Evolutionary conservation across 768 basidiomycete genomes (phyloP).

Genomic region (Tricholoma terreum): DNA sequence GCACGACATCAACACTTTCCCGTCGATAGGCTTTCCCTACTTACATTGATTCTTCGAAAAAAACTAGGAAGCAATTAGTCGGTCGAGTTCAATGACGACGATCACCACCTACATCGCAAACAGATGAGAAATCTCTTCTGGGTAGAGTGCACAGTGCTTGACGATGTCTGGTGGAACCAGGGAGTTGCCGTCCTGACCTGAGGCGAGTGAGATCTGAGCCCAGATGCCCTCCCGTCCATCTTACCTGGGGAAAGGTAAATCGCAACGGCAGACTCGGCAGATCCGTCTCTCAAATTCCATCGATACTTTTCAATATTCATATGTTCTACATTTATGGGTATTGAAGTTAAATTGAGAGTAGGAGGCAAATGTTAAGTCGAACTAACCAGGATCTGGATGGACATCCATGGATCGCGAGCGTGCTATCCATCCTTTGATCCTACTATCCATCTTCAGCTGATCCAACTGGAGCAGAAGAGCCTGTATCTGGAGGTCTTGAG

Average conservation of each 20-base stretch:
- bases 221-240: not conserved
- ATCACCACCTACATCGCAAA: conserved; percentile 45
- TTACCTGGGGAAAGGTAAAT: conserved; percentile 35
- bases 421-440: conserved; percentile 40
- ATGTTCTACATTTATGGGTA: not conserved
- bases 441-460: conserved; percentile 35
- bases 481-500: conserved; percentile 46
- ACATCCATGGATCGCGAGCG: conserved; percentile 22
- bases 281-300: conserved; percentile 25
- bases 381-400: conserved; percentile 4
- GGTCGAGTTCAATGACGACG: not conserved
- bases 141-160: conserved; percentile 45
- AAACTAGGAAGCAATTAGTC: conserved; percentile 31
- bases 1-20: conserved; percentile 24
- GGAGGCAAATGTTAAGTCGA: conserved; percentile 1
- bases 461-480: conserved; percentile 43
- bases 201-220: not conserved
- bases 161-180: conserved; percentile 43
- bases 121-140: conserved; percentile 48
- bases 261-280: conserved; percentile 35
- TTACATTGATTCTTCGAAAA: conserved; percentile 52
- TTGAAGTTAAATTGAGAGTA: conserved; percentile 1
- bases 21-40: conserved; percentile 12
- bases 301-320: not conserved
- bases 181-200: not conserved